phyloP scores from a whole-genome alignment of 306 rosid species.

The Lablab purpureus region DNA sequence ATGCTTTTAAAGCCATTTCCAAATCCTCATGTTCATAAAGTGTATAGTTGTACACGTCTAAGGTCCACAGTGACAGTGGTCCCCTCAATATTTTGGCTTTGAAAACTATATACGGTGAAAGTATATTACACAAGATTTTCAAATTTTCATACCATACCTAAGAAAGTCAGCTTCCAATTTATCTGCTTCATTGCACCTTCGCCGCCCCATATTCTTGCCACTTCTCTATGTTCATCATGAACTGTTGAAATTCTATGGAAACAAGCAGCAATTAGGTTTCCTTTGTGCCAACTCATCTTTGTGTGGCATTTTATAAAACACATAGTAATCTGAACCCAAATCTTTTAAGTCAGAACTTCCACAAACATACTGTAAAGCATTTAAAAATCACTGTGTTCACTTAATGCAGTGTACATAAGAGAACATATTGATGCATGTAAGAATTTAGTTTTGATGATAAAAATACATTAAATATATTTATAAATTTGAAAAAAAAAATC shows the following conservation, averaged over 20 bases:
- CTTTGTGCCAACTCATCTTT: not conserved
- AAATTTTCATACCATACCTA: not conserved
- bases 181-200: not conserved
- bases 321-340: not conserved
- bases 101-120: not conserved
- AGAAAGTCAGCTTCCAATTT: not conserved
- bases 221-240: not conserved
- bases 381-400: not conserved
- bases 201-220: conserved; percentile 33
- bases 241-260: not conserved
- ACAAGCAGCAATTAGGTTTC: not conserved
- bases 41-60: not conserved
- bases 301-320: conserved; percentile 1
- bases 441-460: not conserved
- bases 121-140: not conserved
- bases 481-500: too few species aligned
- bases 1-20: not conserved
- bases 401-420: not conserved
- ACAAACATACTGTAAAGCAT: not conserved
- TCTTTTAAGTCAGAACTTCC: not conserved
- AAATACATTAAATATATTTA: too few species aligned
- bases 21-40: conserved; percentile 7
- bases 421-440: not conserved
- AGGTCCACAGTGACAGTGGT: not conserved
- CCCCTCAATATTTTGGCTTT: not conserved